Percentiles rank a stretch among this genome's conserved stretches.
Conservation (phyloP, 2,329 filamentous ascomycete species). For the Periconia macrospinosa region DNA sequence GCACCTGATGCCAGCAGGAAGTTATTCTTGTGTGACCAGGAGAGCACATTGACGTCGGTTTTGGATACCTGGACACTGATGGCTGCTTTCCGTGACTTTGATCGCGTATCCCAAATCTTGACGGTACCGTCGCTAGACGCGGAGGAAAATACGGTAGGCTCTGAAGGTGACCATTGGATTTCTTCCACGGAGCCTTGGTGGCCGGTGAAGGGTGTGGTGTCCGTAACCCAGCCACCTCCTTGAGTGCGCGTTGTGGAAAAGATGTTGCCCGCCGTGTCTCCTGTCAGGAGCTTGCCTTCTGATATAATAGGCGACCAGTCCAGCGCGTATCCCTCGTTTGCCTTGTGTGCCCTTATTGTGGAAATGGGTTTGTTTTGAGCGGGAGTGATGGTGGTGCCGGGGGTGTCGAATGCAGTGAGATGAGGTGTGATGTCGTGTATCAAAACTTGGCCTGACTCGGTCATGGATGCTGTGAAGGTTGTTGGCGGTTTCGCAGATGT, state of each 20-base stretch:
- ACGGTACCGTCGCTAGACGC: constrained; percentile 92
- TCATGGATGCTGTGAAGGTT: constrained; percentile 88
- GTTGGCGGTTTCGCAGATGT: constrained; percentile 73
- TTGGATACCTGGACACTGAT: constrained; percentile 82
- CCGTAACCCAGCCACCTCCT: constrained; percentile 86
- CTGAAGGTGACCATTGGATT: constrained; percentile 92
- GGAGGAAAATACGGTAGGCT: constrained; percentile 91
- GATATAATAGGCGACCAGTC: constrained; percentile 89
- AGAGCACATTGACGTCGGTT: constrained; percentile 93
- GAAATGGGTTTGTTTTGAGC: constrained; percentile 86
- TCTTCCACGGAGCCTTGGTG: constrained; percentile 89
- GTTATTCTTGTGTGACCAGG: constrained; percentile 85
- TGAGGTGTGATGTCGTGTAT: constrained; percentile 95
- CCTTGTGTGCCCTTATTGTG: constrained; percentile 87
- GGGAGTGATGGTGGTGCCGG: constrained; percentile 76
- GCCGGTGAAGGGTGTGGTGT: constrained; percentile 79
- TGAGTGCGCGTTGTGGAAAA: constrained; percentile 85
- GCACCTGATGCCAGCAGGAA: constrained; percentile 91
- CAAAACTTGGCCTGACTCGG: constrained; percentile 82
- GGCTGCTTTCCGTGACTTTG: constrained; percentile 85
- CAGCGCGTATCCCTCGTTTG: constrained; percentile 86
- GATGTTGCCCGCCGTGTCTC: constrained; percentile 88
- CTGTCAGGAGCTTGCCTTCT: constrained; percentile 83
- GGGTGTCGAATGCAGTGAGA: constrained; percentile 84
- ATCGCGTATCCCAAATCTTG: constrained; percentile 92